Percentiles rank a stretch among this genome's conserved stretches.
Conservation (phyloP, 1,284 basidiomycete genomes). For the Mycena sp. region DNA sequence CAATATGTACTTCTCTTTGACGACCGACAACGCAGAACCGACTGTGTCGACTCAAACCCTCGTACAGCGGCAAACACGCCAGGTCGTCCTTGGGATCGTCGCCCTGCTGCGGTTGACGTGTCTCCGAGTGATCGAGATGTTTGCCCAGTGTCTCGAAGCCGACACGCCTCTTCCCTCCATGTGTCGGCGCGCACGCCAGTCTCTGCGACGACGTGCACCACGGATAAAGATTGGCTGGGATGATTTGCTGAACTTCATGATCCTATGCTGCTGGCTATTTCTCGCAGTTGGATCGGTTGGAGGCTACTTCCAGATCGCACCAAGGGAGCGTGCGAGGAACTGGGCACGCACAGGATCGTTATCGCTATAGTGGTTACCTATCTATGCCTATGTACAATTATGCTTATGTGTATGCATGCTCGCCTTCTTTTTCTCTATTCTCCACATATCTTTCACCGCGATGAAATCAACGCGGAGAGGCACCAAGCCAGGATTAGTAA, state of each 20-base stretch:
- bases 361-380: constrained; percentile 9
- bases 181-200: constrained; percentile 8
- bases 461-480: no score
- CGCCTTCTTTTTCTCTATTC: no score
- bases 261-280: constrained; percentile 19
- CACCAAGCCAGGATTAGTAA: no score
- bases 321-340: constrained; percentile 22
- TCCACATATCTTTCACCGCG: no score
- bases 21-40: constrained; percentile 16
- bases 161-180: constrained; percentile 25
- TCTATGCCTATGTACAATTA: constrained; percentile 12
- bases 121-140: constrained; percentile 3
- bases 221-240: constrained; percentile 11
- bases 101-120: constrained; percentile 12
- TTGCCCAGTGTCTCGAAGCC: constrained; percentile 21
- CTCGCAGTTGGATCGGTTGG: constrained; percentile 5
- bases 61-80: constrained; percentile 27
- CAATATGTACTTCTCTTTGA: background rate
- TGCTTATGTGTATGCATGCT: background rate
- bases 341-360: constrained; percentile 29
- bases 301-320: constrained; percentile 18
- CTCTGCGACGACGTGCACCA: background rate
- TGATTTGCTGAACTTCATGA: constrained; percentile 13
- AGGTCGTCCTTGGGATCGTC: constrained; percentile 5
- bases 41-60: constrained; percentile 23